Evolutionary conservation across 2,329 filamentous ascomycete genomes (phyloP).

Genomic region (Calonectria leucothoes): DNA sequence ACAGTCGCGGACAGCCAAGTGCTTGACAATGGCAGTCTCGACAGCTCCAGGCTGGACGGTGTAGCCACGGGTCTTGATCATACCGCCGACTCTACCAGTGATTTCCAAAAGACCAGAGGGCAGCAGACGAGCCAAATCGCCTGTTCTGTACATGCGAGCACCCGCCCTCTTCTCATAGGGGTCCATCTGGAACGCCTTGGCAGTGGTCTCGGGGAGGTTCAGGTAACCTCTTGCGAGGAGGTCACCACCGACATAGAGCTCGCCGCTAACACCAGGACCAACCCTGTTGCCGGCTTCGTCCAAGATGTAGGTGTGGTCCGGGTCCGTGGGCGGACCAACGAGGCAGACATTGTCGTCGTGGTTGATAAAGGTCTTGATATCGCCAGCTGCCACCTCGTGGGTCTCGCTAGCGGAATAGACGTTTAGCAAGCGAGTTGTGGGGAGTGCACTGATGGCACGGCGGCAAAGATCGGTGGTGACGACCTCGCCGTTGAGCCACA

Average conservation of each 20-base stretch:
- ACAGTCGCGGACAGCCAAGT: constrained; percentile 77
- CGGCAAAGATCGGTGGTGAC: constrained; percentile 82
- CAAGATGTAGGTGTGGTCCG: constrained; percentile 77
- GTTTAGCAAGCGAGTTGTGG: constrained; percentile 77
- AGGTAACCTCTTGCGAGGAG: constrained; percentile 82
- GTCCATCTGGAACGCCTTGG: constrained; percentile 76
- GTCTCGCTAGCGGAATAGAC: constrained; percentile 88
- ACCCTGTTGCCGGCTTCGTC: constrained; percentile 76
- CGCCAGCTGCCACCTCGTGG: constrained; percentile 82
- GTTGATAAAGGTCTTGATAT: constrained; percentile 76
- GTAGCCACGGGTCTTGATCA: constrained; percentile 86
- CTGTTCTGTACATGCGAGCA: constrained; percentile 80
- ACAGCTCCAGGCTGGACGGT: constrained; percentile 83
- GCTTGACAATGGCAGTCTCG: constrained; percentile 76
- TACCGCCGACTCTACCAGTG: constrained; percentile 79
- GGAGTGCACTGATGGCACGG: constrained; percentile 74
- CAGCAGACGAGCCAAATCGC: constrained; percentile 76
- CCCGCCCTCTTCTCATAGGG: constrained; percentile 69
- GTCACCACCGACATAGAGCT: constrained; percentile 81
- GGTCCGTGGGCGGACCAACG: constrained; percentile 77
- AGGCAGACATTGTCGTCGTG: constrained; percentile 75
- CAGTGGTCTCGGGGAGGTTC: constrained; percentile 82
- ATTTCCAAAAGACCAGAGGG: constrained; percentile 78
- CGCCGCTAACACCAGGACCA: constrained; percentile 71
- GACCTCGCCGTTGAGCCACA: constrained; percentile 88